phyloP scores from a whole-genome alignment of 2,329 filamentous ascomycete species.

The Chaetoscypha palmicola region DNA sequence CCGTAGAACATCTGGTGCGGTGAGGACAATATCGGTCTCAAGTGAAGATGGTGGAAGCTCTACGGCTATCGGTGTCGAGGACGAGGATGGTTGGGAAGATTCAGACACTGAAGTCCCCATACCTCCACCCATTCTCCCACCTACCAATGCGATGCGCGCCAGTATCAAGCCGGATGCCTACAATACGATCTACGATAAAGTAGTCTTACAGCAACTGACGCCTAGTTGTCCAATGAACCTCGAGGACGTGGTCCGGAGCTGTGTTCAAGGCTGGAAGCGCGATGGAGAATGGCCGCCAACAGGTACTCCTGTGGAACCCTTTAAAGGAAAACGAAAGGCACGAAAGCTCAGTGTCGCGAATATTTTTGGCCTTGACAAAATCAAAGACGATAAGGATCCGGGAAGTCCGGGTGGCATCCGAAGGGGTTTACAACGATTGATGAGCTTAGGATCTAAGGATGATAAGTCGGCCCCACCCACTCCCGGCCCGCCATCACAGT shows the following conservation, averaged over 20 bases:
- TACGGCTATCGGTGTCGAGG: slow-evolving; percentile 19
- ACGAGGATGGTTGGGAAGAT: slow-evolving; percentile 23
- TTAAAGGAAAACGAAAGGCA: slow-evolving; percentile 15
- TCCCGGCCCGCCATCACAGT: too few relatives aligned
- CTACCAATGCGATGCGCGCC: slow-evolving; percentile 67
- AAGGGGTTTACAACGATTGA: slow-evolving; percentile 20
- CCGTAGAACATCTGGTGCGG: slow-evolving; percentile 34
- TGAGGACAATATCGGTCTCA: slow-evolving; percentile 32
- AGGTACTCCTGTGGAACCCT: slow-evolving; percentile 37
- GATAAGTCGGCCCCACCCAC: not conserved
- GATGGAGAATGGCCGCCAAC: slow-evolving; percentile 89
- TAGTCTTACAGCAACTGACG: slow-evolving; percentile 70
- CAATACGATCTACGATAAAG: slow-evolving; percentile 80
- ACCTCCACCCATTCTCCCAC: slow-evolving; percentile 64
- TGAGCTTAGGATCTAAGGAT: slow-evolving; percentile 16
- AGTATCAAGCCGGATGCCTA: slow-evolving; percentile 71
- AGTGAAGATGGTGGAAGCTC: slow-evolving; percentile 20
- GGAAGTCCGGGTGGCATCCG: slow-evolving; percentile 10
- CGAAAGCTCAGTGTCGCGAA: slow-evolving; percentile 26
- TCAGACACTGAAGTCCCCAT: slow-evolving; percentile 50
- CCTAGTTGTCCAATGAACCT: slow-evolving; percentile 87
- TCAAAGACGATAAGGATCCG: slow-evolving; percentile 1
- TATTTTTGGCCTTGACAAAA: slow-evolving; percentile 23
- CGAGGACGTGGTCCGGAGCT: slow-evolving; percentile 67
- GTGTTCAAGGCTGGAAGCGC: slow-evolving; percentile 86